Percentiles rank a stretch among this genome's conserved stretches.
phyloP scores from a whole-genome alignment of 2,329 filamentous ascomycete species.

The Pseudogymnoascus sp. region DNA sequence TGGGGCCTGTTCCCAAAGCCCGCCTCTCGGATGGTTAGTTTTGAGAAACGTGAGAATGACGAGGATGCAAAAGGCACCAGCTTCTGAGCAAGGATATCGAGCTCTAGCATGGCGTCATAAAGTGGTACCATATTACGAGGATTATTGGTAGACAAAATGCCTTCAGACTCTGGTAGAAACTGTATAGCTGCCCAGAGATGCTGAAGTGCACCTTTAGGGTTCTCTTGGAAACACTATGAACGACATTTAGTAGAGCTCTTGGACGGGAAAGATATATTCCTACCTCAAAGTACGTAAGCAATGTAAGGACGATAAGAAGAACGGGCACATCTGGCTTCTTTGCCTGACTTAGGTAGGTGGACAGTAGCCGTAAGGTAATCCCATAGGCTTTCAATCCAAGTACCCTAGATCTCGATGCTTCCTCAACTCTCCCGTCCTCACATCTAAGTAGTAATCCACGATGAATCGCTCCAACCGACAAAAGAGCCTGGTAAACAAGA shows the following conservation, averaged over 20 bases:
- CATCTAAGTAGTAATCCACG: conserved; percentile 15
- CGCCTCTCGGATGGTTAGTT: neutral
- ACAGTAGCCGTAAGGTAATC: neutral
- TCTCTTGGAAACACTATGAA: neutral
- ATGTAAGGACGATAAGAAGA: neutral
- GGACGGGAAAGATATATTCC: neutral
- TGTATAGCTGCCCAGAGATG: neutral
- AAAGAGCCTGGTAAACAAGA: conserved; percentile 17
- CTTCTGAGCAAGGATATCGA: neutral
- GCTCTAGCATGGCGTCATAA: neutral
- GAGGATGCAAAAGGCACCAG: neutral
- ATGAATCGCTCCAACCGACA: conserved; percentile 18
- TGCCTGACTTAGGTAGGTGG: neutral
- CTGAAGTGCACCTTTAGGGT: neutral
- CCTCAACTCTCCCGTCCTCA: conserved; percentile 7
- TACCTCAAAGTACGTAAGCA: neutral
- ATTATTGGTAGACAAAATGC: neutral
- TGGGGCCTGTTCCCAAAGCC: neutral
- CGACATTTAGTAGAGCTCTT: neutral
- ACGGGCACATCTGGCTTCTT: neutral
- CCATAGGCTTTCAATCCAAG: neutral
- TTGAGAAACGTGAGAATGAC: neutral
- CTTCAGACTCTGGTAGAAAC: neutral
- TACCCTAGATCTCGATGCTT: conserved; percentile 6
- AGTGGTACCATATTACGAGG: neutral